Evolutionary conservation across 495 filamentous ascomycete genomes (phyloP).

Genomic region (Lophiostoma macrostomum): DNA sequence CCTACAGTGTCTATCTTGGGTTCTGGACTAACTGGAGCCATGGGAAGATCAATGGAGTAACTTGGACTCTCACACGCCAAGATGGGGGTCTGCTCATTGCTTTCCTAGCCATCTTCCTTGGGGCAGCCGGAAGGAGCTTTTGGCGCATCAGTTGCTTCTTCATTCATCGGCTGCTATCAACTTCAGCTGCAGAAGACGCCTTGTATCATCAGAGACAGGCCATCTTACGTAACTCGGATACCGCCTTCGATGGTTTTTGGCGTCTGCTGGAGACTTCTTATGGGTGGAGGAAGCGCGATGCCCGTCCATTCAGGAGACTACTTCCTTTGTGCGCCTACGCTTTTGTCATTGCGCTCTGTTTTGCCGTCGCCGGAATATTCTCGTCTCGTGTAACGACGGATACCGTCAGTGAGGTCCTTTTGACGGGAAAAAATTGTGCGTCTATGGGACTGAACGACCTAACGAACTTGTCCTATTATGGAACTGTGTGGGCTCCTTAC

Average conservation of each 20-base stretch:
- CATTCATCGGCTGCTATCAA: constrained; percentile 39
- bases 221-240: constrained; percentile 38
- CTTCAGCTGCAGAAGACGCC: constrained; percentile 13
- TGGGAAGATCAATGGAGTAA: constrained; percentile 41
- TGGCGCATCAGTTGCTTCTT: constrained; percentile 45
- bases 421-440: constrained; percentile 12
- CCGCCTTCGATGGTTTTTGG: constrained; percentile 34
- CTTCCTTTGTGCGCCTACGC: constrained; percentile 37
- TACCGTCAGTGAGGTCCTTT: constrained; percentile 22
- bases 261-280: constrained; percentile 36
- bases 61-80: constrained; percentile 40
- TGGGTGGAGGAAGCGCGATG: constrained; percentile 17
- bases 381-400: constrained; percentile 19
- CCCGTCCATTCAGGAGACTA: constrained; percentile 30
- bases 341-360: constrained; percentile 35
- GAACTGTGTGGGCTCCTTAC: background rate
- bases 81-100: constrained; percentile 44
- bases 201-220: constrained; percentile 41
- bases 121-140: constrained; percentile 37
- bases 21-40: constrained; percentile 48
- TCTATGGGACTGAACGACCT: background rate
- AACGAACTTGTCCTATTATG: background rate
- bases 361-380: constrained; percentile 38
- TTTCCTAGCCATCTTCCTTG: constrained; percentile 45
- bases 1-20: constrained; percentile 32